Evolutionary conservation across 2,329 filamentous ascomycete genomes (phyloP), one percentile per base, ranked within the genome.

Genomic region (Calonectria ilicicola): DNA sequence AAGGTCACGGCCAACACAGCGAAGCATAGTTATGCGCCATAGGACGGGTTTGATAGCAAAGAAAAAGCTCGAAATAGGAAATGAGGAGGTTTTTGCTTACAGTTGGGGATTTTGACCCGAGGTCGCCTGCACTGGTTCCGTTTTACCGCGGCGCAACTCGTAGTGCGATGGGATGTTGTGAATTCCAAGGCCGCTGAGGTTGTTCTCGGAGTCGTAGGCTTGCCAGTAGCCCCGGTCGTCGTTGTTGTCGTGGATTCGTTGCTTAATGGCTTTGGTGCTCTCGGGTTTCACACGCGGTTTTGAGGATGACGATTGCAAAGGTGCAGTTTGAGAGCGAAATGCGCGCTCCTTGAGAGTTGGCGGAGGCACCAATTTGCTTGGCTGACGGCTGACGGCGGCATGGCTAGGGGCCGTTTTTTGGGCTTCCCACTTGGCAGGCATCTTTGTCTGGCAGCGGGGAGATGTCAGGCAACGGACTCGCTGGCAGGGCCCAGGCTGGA

Each of bases 81-180:
- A 63, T 42, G 62, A 63, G 32, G 35, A 74, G 53, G 72, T 70
- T 67, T 74, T 60, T 35, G 81, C 81, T 82, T 78, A 83, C 81
- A 82, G 72, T 77, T 80, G 73, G 63, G 68, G 67, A 66, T 70
- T 56, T 44, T 67, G 75, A 46, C 71, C 74, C 17, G 74, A 71
- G 32, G 66, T 64, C 27, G 75, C 19, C 29, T 19, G 75, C 49
- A 76, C 79, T 46, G 79, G 81, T 64, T 83, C 82, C 21, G 81
- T 78, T 72, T 81, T 83, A 60, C 82, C 82, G 64, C 78, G 72
- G 47, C 80, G 79, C 53, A 83, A 77, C 66, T 82, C 81, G 76
- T 80, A 83, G 38, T 75, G 77, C 72, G 76, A 75, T 38, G 81
- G 78, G 38, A 73, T 76, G 76, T 79, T 77, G 66, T 75, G 75